Evolutionary conservation across 1,284 basidiomycete genomes (phyloP), one percentile per base, ranked within the genome.

Genomic region (Sporisorium graminicola): DNA sequence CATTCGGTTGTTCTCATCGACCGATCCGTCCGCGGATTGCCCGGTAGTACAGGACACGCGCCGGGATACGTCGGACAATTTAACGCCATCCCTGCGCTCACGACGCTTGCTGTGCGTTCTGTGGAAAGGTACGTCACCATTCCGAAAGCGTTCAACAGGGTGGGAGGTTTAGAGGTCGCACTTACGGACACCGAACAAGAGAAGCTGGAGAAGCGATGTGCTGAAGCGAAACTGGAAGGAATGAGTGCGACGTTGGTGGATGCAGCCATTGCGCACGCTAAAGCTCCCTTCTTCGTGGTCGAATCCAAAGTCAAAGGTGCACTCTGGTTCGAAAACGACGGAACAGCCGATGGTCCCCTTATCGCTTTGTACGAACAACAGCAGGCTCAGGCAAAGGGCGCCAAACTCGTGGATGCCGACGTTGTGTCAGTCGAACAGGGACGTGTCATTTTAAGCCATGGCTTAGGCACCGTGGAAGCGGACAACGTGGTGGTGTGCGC

Each of bases 21-120:
- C 24, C 54, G 62, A 2, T 33, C 49, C 7, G 40, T 64, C n/a
- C 12, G 16, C 8, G 42, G 29, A 8, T 49, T 64, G 1, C 55
- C 62, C 7, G 62, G 62, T 0, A 51, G 46, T 10, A 64, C 62
- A 2, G 62, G 55, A 16, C 62, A 64, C 26, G 62, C 62, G 10
- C 62, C 62, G 6, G 62, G 62, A 26, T 64, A 64, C 18, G 62
- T 64, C 27, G 62, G 62, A 13, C 54, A 57, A n/a, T 64, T 35
- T 26, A 64, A 64, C 42, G 9, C 31, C n/a, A 16, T 64, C 5
- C 54, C 62, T 20, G 47, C 29, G 3, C 55, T 64, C 12, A 58
- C 62, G n/a, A 26, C 29, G 16, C 62, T 64, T 5, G 62, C 62
- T 3, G 27, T 16, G 3, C 54, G 62, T 0, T 52, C 31, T 0